phyloP scores from a whole-genome alignment of 2,329 filamentous ascomycete genomes.

The Apiospora koreana region DNA sequence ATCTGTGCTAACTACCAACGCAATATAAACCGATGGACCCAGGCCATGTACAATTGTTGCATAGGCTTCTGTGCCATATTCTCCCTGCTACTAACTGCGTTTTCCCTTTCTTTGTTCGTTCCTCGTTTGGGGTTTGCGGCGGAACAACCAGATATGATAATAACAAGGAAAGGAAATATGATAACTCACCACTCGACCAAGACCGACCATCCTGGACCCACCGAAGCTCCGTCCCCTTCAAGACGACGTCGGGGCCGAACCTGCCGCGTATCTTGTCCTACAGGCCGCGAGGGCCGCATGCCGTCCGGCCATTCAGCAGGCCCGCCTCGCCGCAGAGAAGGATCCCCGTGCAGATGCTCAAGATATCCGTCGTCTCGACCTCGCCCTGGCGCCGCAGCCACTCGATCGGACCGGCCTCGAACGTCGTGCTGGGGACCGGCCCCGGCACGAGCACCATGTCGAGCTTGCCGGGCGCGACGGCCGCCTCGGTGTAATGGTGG shows the following conservation, averaged over 20 bases:
- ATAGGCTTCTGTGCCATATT: too few species aligned
- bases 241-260: constrained; percentile 39
- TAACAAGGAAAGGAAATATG: constrained; percentile 4
- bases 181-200: constrained; percentile 52
- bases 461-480: constrained; percentile 50
- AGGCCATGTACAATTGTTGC: background rate
- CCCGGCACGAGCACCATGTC: constrained; percentile 55
- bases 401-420: constrained; percentile 35
- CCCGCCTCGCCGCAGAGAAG: constrained; percentile 51
- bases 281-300: constrained; percentile 49
- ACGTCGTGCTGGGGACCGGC: constrained; percentile 39
- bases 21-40: background rate
- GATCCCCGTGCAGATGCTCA: constrained; percentile 54
- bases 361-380: constrained; percentile 43
- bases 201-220: constrained; percentile 56
- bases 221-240: constrained; percentile 47
- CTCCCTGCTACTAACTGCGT: too few species aligned
- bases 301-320: constrained; percentile 43
- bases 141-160: background rate
- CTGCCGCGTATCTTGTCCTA: constrained; percentile 40
- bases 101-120: background rate
- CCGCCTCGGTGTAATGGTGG: constrained; percentile 44
- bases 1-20: background rate
- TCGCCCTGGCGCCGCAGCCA: constrained; percentile 46
- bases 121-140: background rate